phyloP scores from a whole-genome alignment of 148 eudicot genomes.

The Nepenthes mirabilis region DNA sequence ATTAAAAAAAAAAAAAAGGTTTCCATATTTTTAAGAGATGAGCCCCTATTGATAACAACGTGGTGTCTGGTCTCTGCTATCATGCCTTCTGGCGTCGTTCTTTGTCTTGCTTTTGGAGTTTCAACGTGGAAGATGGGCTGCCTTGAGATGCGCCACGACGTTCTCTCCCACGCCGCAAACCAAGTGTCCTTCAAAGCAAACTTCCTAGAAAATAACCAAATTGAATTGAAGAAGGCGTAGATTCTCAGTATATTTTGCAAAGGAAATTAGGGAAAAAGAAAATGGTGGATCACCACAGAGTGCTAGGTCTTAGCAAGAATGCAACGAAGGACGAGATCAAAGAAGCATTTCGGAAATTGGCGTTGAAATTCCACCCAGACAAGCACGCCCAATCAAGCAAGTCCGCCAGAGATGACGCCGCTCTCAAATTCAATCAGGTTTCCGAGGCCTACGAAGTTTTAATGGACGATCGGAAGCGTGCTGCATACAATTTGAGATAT shows the following conservation, averaged over 20 bases:
- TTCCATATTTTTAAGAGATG: no score
- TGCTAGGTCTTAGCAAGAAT: conserved; percentile 37
- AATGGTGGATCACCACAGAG: conserved; percentile 64
- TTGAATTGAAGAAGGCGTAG: no score
- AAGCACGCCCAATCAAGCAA: conserved; percentile 58
- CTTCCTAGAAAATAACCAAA: no score
- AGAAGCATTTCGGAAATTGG: conserved; percentile 60
- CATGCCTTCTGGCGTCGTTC: no score
- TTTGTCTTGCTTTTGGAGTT: no score
- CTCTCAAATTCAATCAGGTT: conserved; percentile 55
- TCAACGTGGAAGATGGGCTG: no score
- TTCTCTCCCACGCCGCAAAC: no score
- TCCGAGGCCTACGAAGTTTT: conserved; percentile 86
- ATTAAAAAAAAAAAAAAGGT: no score
- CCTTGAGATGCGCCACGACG: no score
- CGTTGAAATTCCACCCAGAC: conserved; percentile 86
- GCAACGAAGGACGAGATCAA: conserved; percentile 70
- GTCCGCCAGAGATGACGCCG: conserved; percentile 36
- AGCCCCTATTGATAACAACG: no score
- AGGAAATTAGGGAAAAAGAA: neutral
- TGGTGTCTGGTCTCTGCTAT: no score
- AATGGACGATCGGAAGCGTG: conserved; percentile 71
- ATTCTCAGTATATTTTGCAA: neutral
- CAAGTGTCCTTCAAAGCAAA: no score
- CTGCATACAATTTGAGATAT: conserved; percentile 37